phyloP scores from a whole-genome alignment of 495 filamentous ascomycete genomes.

The Aspergillus cavernicola region DNA sequence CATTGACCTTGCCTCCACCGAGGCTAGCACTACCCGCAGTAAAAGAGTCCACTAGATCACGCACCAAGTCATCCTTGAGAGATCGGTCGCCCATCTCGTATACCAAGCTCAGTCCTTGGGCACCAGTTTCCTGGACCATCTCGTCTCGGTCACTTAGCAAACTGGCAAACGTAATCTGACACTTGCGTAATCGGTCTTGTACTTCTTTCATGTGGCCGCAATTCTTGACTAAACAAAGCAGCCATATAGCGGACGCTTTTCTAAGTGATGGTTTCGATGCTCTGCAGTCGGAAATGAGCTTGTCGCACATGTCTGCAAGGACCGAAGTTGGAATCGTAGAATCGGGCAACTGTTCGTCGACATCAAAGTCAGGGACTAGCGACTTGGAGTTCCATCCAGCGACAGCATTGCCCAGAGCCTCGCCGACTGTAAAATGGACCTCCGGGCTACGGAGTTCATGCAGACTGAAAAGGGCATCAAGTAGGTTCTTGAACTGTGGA shows the following conservation, averaged over 20 bases:
- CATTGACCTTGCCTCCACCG: constrained; percentile 67
- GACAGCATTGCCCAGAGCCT: constrained; percentile 72
- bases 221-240: constrained; percentile 87
- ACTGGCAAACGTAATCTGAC: constrained; percentile 81
- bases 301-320: constrained; percentile 57
- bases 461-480: constrained; percentile 63
- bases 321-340: constrained; percentile 43
- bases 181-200: constrained; percentile 67
- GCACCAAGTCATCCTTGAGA: constrained; percentile 77
- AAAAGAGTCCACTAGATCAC: constrained; percentile 82
- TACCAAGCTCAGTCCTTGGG: constrained; percentile 80
- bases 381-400: constrained; percentile 74
- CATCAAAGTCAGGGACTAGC: constrained; percentile 55
- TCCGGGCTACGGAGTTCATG: constrained; percentile 82
- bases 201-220: constrained; percentile 73
- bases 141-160: constrained; percentile 88
- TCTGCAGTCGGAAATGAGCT: constrained; percentile 67
- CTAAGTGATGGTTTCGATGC: constrained; percentile 80
- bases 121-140: constrained; percentile 91
- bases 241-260: constrained; percentile 89
- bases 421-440: constrained; percentile 82
- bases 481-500: constrained; percentile 37
- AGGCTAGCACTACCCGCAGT: constrained; percentile 70
- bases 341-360: constrained; percentile 47
- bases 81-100: constrained; percentile 85